phyloP scores from a whole-genome alignment of 169 alveolate species.

The Perkinsus chesapeaki region DNA sequence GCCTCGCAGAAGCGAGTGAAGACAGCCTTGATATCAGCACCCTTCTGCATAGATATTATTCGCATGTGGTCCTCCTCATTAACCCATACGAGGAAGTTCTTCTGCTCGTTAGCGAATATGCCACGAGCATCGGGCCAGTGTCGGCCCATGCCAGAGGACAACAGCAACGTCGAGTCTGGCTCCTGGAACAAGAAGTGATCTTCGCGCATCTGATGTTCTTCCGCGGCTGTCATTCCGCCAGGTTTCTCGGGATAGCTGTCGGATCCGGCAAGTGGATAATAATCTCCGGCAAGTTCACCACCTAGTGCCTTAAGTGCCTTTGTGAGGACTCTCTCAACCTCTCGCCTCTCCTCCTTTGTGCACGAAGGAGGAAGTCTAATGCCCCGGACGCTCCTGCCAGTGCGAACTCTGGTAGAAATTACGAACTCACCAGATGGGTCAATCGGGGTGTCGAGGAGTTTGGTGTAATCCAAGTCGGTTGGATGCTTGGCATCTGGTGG shows the following conservation, averaged over 20 bases:
- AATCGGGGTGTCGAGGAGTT: conserved; percentile 13
- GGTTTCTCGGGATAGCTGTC: not conserved
- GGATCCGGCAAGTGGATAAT: conserved; percentile 30
- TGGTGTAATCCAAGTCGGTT: conserved; percentile 24
- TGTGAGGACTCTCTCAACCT: conserved; percentile 22
- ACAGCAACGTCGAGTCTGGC: conserved; percentile 22
- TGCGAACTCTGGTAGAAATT: conserved; percentile 11
- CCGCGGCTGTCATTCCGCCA: conserved; percentile 20
- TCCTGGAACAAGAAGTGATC: conserved; percentile 45
- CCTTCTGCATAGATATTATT: conserved; percentile 45
- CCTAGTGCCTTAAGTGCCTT: conserved; percentile 21
- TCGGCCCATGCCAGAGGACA: conserved; percentile 24
- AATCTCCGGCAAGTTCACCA: conserved; percentile 37
- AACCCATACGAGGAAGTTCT: conserved; percentile 44
- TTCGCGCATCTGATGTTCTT: conserved; percentile 26
- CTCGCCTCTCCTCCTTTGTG: conserved; percentile 28
- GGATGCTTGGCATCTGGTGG: conserved; percentile 22
- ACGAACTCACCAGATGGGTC: conserved; percentile 14
- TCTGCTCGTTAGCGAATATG: conserved; percentile 35
- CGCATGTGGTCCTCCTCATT: conserved; percentile 48
- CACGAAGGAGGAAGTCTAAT: conserved; percentile 42
- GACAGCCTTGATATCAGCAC: conserved; percentile 32
- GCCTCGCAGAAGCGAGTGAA: conserved; percentile 39
- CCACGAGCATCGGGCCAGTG: conserved; percentile 56
- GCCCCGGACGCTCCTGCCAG: conserved; percentile 22